A percentile compares a stretch with the other conserved stretches of the same genome.
Evolutionary conservation across 257 asterid species (phyloP).

Genomic region (Solanum chilense): DNA sequence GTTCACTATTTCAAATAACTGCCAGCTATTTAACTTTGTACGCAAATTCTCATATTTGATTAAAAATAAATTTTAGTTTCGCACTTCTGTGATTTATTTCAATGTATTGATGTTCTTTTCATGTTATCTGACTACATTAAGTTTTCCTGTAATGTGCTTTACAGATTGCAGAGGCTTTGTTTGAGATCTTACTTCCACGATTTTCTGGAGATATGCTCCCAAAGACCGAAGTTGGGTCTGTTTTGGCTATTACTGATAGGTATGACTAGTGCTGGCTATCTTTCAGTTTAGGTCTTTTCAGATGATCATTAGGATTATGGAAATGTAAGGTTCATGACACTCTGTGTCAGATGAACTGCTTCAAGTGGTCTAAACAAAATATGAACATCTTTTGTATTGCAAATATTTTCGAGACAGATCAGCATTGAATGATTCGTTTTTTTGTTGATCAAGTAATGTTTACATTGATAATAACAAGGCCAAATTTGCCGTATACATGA

Average conservation of each 20-base stretch:
- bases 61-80: not conserved
- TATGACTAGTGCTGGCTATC: slow-evolving; percentile 4
- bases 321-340: not conserved
- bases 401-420: not conserved
- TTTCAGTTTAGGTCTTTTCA: not conserved
- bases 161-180: slow-evolving; percentile 83
- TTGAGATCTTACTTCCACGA: slow-evolving; percentile 86
- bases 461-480: not conserved
- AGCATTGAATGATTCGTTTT: not conserved
- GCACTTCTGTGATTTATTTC: not conserved
- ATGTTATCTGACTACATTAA: not conserved
- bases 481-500: not conserved
- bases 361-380: not conserved
- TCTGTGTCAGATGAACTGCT: not conserved
- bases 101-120: not conserved
- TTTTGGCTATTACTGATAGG: slow-evolving; percentile 90
- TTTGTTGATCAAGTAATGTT: not conserved
- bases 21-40: not conserved
- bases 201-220: slow-evolving; percentile 88
- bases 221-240: slow-evolving; percentile 71
- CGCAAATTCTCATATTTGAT: not conserved
- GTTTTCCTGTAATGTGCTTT: not conserved
- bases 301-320: not conserved
- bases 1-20: not conserved
- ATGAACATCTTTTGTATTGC: not conserved